Evolutionary conservation across 176 grass and related monocot species (phyloP).

Genomic region (Avena eriantha): DNA sequence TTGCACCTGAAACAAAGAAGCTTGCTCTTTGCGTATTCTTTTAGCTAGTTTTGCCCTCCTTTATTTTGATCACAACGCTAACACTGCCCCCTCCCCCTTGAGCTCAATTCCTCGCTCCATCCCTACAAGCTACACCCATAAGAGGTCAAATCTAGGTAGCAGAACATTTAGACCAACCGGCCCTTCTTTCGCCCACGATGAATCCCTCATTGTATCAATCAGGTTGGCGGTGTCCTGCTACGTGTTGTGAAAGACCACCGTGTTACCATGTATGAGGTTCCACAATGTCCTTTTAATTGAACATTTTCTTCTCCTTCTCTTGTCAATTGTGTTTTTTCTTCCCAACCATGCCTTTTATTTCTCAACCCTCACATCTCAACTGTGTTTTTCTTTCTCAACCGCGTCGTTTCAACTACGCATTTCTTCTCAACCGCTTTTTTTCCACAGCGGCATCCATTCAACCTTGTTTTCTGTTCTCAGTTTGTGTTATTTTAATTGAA

Average conservation of each 20-base stretch:
- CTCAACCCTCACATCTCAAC: not conserved
- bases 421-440: not conserved
- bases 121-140: too few species aligned
- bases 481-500: not conserved
- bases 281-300: not conserved
- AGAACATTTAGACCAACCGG: too few species aligned
- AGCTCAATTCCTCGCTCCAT: too few species aligned
- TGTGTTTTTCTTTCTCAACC: not conserved
- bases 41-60: too few species aligned
- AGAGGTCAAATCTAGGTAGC: too few species aligned
- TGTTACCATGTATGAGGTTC: not conserved
- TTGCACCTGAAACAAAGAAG: too few species aligned
- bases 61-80: too few species aligned
- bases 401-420: not conserved
- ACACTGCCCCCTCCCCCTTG: too few species aligned
- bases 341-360: not conserved
- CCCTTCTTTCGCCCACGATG: too few species aligned
- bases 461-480: not conserved
- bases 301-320: not conserved
- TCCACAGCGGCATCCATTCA: not conserved
- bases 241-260: not conserved
- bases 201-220: too few species aligned
- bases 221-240: too few species aligned
- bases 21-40: too few species aligned
- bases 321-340: not conserved